Base-by-base conservation (phyloP, 805 yeast genomes). In the Candida lessepsii region DNA sequence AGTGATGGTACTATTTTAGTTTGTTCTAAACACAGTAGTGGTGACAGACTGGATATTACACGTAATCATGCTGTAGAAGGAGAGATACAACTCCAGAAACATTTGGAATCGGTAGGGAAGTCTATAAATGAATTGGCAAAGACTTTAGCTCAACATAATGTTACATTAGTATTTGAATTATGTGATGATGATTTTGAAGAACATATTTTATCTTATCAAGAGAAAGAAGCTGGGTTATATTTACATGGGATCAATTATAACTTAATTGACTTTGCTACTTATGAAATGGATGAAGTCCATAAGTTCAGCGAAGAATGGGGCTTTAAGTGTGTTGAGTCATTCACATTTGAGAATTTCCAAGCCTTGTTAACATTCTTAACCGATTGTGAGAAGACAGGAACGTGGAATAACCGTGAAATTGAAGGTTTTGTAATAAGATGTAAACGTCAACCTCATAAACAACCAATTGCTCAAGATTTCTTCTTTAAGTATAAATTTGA, bases 131-230 rank as follows among this genome's bases (percentile, higher is more conserved):
- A 76, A 0, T 73, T 93, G 29, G 97, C 87, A 0, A 50, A 53
- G 26, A 58, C 61, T 1, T 64, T 93, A 6, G 73, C 71, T 50
- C 50, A 60, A 1, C 49, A 68, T 46, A 75, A 80, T 40, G 53
- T 78, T 24, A 93, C 99, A 1, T 96, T 96, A 0, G 96, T 89
- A 1, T 89, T 90, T 0, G 99, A 93, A 61, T 73, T 78, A 25
- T 93, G 99, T 60, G 96, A 93, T 57, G 99, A 93, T 53, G 61
- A 60, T 0, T 93, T 93, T 59, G 99, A 93, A 57, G 98, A 93
- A 58, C 99, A 93, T 57, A 86, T 93, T 6, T 67, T 93, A 35
- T 83, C 81, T 42, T 93, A 93, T 54, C 57, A 71, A 2, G 68
- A 67, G 1, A 80, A 81, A 0, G 64, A 63, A 8, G 79, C 96